Evolutionary conservation across 768 basidiomycete species (phyloP).

Genomic region (Xerocomellus amylosporus): DNA sequence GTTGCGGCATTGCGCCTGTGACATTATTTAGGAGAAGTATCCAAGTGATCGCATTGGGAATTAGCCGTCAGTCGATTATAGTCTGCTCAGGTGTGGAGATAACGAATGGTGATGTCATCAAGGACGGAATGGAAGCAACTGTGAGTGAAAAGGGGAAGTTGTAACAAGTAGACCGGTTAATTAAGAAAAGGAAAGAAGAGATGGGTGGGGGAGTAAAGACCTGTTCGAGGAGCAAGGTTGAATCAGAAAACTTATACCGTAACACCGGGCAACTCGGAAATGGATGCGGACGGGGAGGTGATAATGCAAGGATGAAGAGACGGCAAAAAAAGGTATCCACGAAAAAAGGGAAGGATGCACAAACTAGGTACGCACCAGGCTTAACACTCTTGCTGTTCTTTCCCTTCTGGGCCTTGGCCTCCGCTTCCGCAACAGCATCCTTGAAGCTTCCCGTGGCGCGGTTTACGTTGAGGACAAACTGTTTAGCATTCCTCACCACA

Average conservation of each 20-base stretch:
- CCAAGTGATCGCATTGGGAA: constrained; percentile 64
- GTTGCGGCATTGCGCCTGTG: too few relatives aligned
- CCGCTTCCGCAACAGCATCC: constrained; percentile 38
- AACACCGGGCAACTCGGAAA: constrained; percentile 1
- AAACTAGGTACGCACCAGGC: constrained; percentile 36
- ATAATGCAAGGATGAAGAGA: neutral
- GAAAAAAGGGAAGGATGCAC: neutral
- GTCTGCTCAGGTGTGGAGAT: neutral
- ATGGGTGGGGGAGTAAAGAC: too few relatives aligned
- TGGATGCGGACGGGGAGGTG: neutral
- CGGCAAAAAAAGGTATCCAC: neutral
- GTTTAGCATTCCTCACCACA: constrained; percentile 72
- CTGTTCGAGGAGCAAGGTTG: neutral
- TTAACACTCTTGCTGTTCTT: constrained; percentile 41
- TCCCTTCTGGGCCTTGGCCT: constrained; percentile 42
- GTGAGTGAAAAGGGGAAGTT: constrained; percentile 1
- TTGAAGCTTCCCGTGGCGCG: constrained; percentile 68
- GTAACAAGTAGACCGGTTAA: neutral
- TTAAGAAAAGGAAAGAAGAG: too few relatives aligned
- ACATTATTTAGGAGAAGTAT: too few relatives aligned
- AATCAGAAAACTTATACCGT: neutral
- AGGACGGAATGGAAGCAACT: constrained; percentile 5
- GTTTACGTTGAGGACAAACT: constrained; percentile 74
- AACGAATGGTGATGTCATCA: constrained; percentile 8
- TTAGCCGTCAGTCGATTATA: constrained; percentile 11